Evolutionary conservation across 768 basidiomycete genomes (phyloP).

Genomic region (Panaeolus papilionaceus): DNA sequence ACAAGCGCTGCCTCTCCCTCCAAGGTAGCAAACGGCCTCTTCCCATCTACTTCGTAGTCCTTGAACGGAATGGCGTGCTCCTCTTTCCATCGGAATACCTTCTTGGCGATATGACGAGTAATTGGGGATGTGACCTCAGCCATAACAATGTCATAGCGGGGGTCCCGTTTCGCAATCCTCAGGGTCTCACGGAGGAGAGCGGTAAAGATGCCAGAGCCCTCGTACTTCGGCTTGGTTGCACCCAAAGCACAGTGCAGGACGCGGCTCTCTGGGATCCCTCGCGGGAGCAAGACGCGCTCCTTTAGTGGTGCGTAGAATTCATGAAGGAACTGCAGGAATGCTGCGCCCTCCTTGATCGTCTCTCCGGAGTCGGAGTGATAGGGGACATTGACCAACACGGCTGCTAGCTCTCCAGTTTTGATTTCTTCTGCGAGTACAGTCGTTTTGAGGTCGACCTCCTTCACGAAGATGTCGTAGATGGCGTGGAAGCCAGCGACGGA

Average conservation of each 20-base stretch:
- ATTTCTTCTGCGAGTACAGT: background rate
- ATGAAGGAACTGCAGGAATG: background rate
- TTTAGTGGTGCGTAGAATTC: background rate
- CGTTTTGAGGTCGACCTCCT: background rate
- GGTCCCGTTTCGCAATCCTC: background rate
- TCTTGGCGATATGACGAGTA: background rate
- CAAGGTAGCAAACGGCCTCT: background rate
- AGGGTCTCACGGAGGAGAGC: background rate
- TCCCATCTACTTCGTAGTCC: background rate
- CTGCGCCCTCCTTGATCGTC: background rate
- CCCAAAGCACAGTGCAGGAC: background rate
- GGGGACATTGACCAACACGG: background rate
- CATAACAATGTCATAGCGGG: background rate
- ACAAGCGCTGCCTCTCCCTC: slow-evolving; percentile 2
- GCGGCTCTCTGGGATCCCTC: background rate
- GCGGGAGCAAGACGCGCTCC: background rate
- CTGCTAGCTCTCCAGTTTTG: background rate
- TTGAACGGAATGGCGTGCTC: background rate
- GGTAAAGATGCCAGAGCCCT: background rate
- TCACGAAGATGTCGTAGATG: background rate
- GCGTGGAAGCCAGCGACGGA: background rate
- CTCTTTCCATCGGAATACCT: background rate
- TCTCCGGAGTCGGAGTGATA: background rate
- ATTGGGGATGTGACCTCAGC: background rate
- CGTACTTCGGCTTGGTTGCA: background rate